Base-by-base conservation (phyloP, 345 rosid species). In the Erysimum cheiranthoides region DNA sequence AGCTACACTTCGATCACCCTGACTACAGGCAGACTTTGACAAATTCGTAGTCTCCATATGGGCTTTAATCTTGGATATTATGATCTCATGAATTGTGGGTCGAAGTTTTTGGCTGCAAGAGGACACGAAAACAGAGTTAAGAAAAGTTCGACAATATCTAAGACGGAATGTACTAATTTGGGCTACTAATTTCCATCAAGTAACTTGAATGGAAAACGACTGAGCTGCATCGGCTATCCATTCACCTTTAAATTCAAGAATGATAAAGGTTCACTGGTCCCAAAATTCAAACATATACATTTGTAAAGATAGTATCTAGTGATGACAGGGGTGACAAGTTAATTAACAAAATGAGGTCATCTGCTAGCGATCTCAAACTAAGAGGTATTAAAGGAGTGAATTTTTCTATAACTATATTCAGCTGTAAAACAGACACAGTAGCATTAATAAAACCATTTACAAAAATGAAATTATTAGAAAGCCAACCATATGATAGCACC, bases 401-500 rank as follows among this genome's bases (percentile, higher is more conserved):
- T 40, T 31, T 31, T 40, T 67, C 64, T 52, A 21, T 36, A 60
- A 51, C 64, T 28, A 50, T 56, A 49, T 58, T 47, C 35, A 52
- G 68, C 61, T 38, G 46, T 12, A 34, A 42, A 75, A 71, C 59
- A 63, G 39, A 54, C 62, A 66, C 17, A 7, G 53, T 34, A 62
- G 53, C 62, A 68, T 45, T 43, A 66, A 27, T 46, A 34, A 45
- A 69, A 71, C 63, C 43, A 14, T 60, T 64, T 42, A 12, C 65
- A 71, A 47, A 8, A 56, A 66, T 78, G 66, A 63, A 27, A 39
- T 45, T 51, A 47, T 38, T 51, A 74, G 79, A 71, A 64, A 87
- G 85, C 90, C 46, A 82, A 95, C 99, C 99, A 83, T 90, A 95
- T 86, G 28, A 95, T 83, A 74, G 96, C 97, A 80, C 98, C 98